Percentiles rank a stretch among this genome's conserved stretches.
Conservation (phyloP, 78 protist genomes). For the Chrysochromulina parva region DNA sequence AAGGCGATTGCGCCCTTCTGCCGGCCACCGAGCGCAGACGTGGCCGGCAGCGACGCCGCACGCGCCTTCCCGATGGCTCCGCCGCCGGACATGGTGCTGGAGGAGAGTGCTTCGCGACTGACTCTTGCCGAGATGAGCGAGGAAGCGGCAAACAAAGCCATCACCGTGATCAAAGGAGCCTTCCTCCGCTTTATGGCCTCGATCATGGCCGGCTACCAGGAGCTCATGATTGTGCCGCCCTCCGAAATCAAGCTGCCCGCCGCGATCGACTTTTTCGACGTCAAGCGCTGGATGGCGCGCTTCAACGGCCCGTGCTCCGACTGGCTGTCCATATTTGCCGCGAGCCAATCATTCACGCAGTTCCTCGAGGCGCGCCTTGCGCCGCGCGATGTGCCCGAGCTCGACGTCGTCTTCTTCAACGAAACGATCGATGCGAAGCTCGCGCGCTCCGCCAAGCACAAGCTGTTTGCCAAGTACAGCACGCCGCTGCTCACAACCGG, state of each 20-base stretch:
- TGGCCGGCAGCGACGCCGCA: not conserved
- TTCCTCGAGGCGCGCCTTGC: not conserved
- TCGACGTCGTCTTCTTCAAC: constrained; percentile 1
- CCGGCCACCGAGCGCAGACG: not conserved
- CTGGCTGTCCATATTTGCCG: not conserved
- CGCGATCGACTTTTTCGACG: constrained; percentile 14
- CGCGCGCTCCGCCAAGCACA: not conserved
- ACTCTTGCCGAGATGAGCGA: not conserved
- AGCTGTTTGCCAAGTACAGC: not conserved
- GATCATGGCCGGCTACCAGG: not conserved
- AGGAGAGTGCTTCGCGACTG: not conserved
- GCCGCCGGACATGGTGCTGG: not conserved
- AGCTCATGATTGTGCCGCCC: not conserved
- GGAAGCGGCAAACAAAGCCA: not conserved
- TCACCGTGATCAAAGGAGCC: not conserved
- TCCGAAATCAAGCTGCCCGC: not conserved
- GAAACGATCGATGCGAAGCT: not conserved
- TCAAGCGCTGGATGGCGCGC: not conserved
- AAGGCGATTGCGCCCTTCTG: not conserved
- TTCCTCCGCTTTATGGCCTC: constrained; percentile 9
- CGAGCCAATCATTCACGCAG: not conserved
- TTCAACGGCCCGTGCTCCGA: not conserved
- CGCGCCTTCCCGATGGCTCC: not conserved
- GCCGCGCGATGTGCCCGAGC: not conserved
- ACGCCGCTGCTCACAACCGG: not conserved